Conservation (phyloP, 2,329 filamentous ascomycete species). For the Helicocarpus griseus region DNA sequence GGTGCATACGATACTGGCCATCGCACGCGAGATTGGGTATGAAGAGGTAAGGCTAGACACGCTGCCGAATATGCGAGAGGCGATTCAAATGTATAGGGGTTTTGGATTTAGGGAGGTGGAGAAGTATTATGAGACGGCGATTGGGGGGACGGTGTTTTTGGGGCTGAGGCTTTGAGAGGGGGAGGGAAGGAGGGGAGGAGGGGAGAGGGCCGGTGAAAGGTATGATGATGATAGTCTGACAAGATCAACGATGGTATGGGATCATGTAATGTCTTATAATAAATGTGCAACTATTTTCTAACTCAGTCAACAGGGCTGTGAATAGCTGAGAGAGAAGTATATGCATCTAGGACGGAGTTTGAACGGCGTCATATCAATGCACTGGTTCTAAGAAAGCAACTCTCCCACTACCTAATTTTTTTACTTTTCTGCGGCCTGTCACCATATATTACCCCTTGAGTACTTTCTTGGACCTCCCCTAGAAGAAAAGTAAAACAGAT, state of each 20-base stretch:
- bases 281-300: too few species aligned
- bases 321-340: neutral
- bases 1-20: slow-evolving; percentile 34
- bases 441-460: neutral
- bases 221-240: too few species aligned
- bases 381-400: too few species aligned
- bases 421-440: neutral
- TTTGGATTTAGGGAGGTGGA: slow-evolving; percentile 44
- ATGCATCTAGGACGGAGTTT: neutral
- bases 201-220: too few species aligned
- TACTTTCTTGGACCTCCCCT: neutral
- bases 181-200: neutral
- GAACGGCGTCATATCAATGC: neutral
- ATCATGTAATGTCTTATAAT: too few species aligned
- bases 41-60: slow-evolving; percentile 47
- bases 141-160: slow-evolving; percentile 46
- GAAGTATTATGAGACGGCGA: slow-evolving; percentile 47
- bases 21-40: slow-evolving; percentile 42
- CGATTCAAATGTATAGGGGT: slow-evolving; percentile 40
- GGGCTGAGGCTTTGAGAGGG: slow-evolving; percentile 19
- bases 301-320: too few species aligned
- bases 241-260: too few species aligned
- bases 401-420: neutral
- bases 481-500: too few species aligned
- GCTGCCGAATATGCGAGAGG: slow-evolving; percentile 42